phyloP scores from a whole-genome alignment of 179 eudicot genomes.

The Nepenthes alata region DNA sequence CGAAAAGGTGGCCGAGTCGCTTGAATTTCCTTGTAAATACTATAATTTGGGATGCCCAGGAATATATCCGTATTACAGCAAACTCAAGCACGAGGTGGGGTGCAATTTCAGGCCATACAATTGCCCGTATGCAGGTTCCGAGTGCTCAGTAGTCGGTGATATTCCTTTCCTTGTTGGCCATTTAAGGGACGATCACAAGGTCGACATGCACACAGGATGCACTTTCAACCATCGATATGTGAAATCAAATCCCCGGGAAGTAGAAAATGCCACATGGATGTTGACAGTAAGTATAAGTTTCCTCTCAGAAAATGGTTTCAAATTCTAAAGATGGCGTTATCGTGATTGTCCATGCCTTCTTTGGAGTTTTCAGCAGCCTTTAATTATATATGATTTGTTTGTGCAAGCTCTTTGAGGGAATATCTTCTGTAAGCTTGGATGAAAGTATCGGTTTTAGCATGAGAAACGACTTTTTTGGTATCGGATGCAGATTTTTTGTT shows the following conservation, averaged over 20 bases:
- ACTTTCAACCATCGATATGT: conserved; percentile 54
- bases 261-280: conserved; percentile 58
- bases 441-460: too few relatives aligned
- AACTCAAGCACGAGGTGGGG: conserved; percentile 32
- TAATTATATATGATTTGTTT: too few relatives aligned
- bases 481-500: too few relatives aligned
- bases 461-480: too few relatives aligned
- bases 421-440: too few relatives aligned
- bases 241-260: conserved; percentile 43
- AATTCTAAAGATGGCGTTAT: too few relatives aligned
- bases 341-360: too few relatives aligned
- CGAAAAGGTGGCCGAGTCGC: conserved; percentile 6
- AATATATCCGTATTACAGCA: conserved; percentile 8
- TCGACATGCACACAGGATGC: conserved; percentile 47
- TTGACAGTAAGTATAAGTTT: conserved; percentile 36
- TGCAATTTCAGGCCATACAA: conserved; percentile 40
- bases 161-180: conserved; percentile 31
- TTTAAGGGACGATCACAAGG: conserved; percentile 42
- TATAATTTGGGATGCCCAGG: conserved; percentile 4
- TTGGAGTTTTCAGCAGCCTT: too few relatives aligned
- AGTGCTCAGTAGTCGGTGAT: conserved; percentile 39
- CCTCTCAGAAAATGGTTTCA: background rate
- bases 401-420: too few relatives aligned
- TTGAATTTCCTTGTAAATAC: conserved; percentile 5
- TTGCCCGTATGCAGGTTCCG: conserved; percentile 53